Percentiles rank a stretch among this genome's conserved stretches.
Conservation (phyloP, 2,329 filamentous ascomycete species). For the Penicillium thymicola region DNA sequence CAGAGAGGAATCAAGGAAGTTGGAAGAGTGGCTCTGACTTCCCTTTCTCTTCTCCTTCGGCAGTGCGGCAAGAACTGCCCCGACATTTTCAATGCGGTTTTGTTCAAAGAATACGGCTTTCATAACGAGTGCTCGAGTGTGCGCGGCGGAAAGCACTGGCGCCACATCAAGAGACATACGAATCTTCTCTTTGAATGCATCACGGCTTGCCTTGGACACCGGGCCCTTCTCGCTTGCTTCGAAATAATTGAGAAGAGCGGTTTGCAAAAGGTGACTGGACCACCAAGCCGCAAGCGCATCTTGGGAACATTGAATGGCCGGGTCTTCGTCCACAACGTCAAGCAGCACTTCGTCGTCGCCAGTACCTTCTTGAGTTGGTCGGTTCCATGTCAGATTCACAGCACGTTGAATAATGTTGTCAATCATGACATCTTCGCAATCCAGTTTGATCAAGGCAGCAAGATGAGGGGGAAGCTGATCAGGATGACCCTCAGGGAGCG, state of each 20-base stretch:
- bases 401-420: constrained; percentile 76
- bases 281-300: constrained; percentile 92
- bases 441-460: constrained; percentile 68
- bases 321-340: constrained; percentile 80
- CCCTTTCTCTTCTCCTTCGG: constrained; percentile 39
- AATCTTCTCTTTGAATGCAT: constrained; percentile 53
- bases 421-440: constrained; percentile 78
- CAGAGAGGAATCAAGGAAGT: constrained; percentile 55
- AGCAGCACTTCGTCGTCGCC: constrained; percentile 66
- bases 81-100: constrained; percentile 51
- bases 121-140: constrained; percentile 56
- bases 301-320: constrained; percentile 77
- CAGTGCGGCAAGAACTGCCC: constrained; percentile 53
- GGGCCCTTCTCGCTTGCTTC: constrained; percentile 51
- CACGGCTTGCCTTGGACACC: constrained; percentile 40
- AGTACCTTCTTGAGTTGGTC: constrained; percentile 66
- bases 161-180: constrained; percentile 69
- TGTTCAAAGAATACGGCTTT: constrained; percentile 57
- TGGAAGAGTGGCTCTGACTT: constrained; percentile 33
- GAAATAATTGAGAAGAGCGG: constrained; percentile 63
- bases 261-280: constrained; percentile 70
- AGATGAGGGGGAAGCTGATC: constrained; percentile 75
- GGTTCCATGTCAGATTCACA: constrained; percentile 86
- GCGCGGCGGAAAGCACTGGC: constrained; percentile 72
- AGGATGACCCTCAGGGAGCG: constrained; percentile 51